phyloP scores from a whole-genome alignment of 2,329 filamentous ascomycete genomes.

The Bipolaris bicolor region DNA sequence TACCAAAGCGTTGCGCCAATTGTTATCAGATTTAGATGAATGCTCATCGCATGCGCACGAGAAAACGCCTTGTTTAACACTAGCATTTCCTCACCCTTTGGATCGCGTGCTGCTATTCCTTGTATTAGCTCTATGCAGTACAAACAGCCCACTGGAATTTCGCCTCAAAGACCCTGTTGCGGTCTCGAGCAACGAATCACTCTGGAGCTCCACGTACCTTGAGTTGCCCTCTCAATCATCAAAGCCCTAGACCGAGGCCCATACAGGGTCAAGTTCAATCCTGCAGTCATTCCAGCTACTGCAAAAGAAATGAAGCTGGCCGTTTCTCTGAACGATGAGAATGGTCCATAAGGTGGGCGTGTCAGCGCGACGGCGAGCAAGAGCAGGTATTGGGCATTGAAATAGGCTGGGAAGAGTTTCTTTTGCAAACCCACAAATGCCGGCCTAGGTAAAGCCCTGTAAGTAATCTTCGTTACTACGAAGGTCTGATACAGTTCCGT shows the following conservation, averaged over 20 bases:
- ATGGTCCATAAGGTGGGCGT: conserved; percentile 40
- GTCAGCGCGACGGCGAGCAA: conserved; percentile 45
- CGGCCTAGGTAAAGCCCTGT: conserved; percentile 43
- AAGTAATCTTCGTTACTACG: conserved; percentile 50
- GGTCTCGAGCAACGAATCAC: background rate
- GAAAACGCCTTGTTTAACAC: conserved; percentile 45
- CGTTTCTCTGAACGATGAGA: conserved; percentile 32
- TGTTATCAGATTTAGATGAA: conserved; percentile 52
- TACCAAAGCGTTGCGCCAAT: conserved; percentile 41
- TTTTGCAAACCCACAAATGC: conserved; percentile 51
- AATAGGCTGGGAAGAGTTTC: conserved; percentile 51
- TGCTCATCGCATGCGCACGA: conserved; percentile 51
- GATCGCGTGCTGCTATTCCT: conserved; percentile 26
- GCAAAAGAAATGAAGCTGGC: conserved; percentile 36
- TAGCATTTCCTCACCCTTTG: conserved; percentile 26
- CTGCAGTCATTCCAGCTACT: conserved; percentile 40
- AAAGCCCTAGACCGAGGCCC: conserved; percentile 44
- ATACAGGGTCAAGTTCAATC: conserved; percentile 46
- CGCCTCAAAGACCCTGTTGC: background rate
- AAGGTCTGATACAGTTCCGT: conserved; percentile 52
- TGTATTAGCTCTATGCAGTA: background rate
- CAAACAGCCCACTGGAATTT: background rate
- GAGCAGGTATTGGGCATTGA: conserved; percentile 47
- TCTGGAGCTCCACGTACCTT: conserved; percentile 23
- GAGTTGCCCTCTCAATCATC: conserved; percentile 46